Percentiles rank a stretch among this genome's conserved stretches.
Conservation (phyloP, 1,139 yeast genomes). For the Geotrichum fermentans region DNA sequence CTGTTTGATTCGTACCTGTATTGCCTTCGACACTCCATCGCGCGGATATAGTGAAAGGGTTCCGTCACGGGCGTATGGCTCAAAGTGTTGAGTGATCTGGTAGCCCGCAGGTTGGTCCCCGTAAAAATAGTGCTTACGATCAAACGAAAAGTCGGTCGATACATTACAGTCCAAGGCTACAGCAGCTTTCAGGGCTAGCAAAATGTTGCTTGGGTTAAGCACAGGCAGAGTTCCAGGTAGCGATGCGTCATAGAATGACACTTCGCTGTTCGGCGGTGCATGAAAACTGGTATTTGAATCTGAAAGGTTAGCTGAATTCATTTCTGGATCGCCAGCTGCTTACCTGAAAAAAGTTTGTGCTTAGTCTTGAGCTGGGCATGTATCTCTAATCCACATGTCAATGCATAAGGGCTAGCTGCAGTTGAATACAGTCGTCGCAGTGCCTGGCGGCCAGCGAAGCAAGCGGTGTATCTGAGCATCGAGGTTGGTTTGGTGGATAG, state of each 20-base stretch:
- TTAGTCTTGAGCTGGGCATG: slow-evolving; percentile 81
- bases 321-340: no score
- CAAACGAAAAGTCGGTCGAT: slow-evolving; percentile 60
- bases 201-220: slow-evolving; percentile 69
- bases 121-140: slow-evolving; percentile 91
- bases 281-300: slow-evolving; percentile 42
- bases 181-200: slow-evolving; percentile 69
- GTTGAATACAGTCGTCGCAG: slow-evolving; percentile 5
- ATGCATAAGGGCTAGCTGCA: slow-evolving; percentile 31
- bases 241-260: slow-evolving; percentile 78
- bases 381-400: slow-evolving; percentile 87
- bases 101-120: slow-evolving; percentile 96
- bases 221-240: slow-evolving; percentile 90
- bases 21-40: slow-evolving; percentile 47
- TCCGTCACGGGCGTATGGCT: slow-evolving; percentile 75
- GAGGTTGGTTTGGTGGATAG: no score
- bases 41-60: slow-evolving; percentile 44
- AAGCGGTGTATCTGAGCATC: neutral
- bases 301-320: slow-evolving; percentile 17
- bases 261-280: slow-evolving; percentile 60
- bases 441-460: neutral
- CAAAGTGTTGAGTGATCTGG: slow-evolving; percentile 86
- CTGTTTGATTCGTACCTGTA: slow-evolving; percentile 52
- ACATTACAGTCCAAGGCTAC: slow-evolving; percentile 62
- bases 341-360: slow-evolving; percentile 65